These are phyloP conservation scores for Eucalyptus virginea DNA, from an alignment of 345 rosid genomes.

Conservation along the genomic window DNA sequence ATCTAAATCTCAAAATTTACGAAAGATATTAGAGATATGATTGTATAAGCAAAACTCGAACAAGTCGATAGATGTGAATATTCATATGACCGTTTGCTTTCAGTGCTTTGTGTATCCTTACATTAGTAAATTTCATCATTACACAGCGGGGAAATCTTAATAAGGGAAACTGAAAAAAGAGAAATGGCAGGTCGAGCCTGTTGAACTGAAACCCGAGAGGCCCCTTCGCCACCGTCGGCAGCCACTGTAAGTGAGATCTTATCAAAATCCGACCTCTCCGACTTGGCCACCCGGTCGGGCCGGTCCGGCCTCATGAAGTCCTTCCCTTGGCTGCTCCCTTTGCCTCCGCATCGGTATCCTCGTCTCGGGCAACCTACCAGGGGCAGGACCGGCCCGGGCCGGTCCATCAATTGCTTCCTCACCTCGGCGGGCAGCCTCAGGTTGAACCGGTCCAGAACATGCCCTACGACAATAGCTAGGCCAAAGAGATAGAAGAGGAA, in stretches of 20 bases:
- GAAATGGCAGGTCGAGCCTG: too few relatives aligned
- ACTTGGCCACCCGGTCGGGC: slow-evolving; percentile 2
- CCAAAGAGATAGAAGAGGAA: too few relatives aligned
- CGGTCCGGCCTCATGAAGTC: slow-evolving; percentile 7
- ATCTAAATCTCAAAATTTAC: not conserved
- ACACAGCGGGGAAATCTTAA: not conserved
- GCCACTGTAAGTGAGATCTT: slow-evolving; percentile 19
- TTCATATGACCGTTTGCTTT: accelerated
- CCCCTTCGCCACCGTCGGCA: not conserved
- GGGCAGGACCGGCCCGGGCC: not conserved
- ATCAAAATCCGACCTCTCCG: slow-evolving; percentile 45
- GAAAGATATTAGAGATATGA: not conserved
- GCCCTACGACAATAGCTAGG: too few relatives aligned
- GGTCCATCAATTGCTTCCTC: too few relatives aligned
- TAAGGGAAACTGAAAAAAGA: not conserved
- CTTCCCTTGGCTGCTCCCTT: slow-evolving; percentile 26
- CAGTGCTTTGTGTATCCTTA: not conserved
- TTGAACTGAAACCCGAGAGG: too few relatives aligned
- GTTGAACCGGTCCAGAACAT: too few relatives aligned
- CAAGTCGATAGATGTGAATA: not conserved
- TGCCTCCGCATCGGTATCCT: slow-evolving; percentile 12
- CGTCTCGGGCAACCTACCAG: slow-evolving; percentile 30
- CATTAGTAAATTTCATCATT: not conserved
- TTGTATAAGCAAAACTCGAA: not conserved
- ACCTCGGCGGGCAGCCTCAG: too few relatives aligned